phyloP scores from a whole-genome alignment of 768 basidiomycete genomes.

The Podaxis sp. region DNA sequence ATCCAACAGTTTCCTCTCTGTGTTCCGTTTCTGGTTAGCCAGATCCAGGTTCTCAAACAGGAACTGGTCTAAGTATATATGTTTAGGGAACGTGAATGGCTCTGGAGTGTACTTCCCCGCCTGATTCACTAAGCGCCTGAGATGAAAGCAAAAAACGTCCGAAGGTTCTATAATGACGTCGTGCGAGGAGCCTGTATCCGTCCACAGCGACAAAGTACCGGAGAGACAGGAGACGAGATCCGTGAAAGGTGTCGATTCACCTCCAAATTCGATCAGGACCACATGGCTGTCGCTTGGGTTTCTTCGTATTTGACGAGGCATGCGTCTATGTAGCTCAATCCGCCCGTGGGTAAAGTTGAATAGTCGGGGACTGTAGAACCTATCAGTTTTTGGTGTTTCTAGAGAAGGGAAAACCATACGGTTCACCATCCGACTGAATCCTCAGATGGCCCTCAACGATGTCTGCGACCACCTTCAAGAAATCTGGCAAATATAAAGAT shows the following conservation, averaged over 20 bases:
- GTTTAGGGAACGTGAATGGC: constrained; percentile 60
- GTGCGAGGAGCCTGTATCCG: constrained; percentile 36
- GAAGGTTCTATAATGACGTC: constrained; percentile 65
- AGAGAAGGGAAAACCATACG: constrained; percentile 28
- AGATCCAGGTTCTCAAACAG: constrained; percentile 55
- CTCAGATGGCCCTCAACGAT: constrained; percentile 46
- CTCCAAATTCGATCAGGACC: constrained; percentile 53
- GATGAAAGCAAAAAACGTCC: constrained; percentile 61
- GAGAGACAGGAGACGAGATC: constrained; percentile 62
- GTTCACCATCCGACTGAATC: constrained; percentile 34
- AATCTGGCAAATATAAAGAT: constrained; percentile 36
- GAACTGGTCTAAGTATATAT: constrained; percentile 74
- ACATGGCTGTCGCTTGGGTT: constrained; percentile 38
- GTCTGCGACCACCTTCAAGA: constrained; percentile 42
- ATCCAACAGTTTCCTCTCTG: constrained; percentile 40
- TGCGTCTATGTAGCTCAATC: constrained; percentile 33
- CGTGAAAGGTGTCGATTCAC: constrained; percentile 38
- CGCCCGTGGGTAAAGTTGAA: constrained; percentile 58
- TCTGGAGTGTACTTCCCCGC: constrained; percentile 31
- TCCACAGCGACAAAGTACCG: constrained; percentile 35
- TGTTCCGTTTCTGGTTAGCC: constrained; percentile 34
- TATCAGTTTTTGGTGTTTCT: constrained; percentile 12
- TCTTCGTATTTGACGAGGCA: constrained; percentile 21
- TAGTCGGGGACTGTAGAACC: constrained; percentile 33
- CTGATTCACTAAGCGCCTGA: constrained; percentile 25